A percentile compares a stretch with the other conserved stretches of the same genome.
Conservation (phyloP, 345 rosid genomes). For the Laguncularia racemosa region DNA sequence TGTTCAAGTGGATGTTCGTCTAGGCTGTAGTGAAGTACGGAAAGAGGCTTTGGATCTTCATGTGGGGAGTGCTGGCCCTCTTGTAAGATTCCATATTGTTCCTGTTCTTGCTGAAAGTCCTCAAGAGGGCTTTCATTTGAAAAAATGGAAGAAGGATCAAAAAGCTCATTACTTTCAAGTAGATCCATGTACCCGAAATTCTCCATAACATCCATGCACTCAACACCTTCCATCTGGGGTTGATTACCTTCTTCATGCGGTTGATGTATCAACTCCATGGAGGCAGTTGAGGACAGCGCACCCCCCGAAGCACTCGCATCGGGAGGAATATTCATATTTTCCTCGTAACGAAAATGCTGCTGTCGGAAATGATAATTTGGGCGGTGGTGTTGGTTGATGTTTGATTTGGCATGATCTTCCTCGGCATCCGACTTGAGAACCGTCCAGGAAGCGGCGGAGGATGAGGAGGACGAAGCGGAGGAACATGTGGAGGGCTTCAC, state of each 20-base stretch:
- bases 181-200: slow-evolving; percentile 80
- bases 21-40: not conserved
- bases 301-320: slow-evolving; percentile 19
- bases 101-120: too few species aligned
- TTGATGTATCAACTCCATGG: slow-evolving; percentile 49
- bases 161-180: slow-evolving; percentile 57
- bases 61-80: too few species aligned
- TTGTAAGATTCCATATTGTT: too few species aligned
- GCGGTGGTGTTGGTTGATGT: slow-evolving; percentile 6
- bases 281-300: slow-evolving; percentile 65
- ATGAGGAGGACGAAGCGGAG: slow-evolving; percentile 45
- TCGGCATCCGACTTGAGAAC: slow-evolving; percentile 56
- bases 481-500: slow-evolving; percentile 49
- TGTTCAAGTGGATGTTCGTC: slow-evolving; percentile 1
- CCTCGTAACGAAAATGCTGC: slow-evolving; percentile 5
- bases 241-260: slow-evolving; percentile 19
- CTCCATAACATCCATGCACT: slow-evolving; percentile 72
- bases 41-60: too few species aligned
- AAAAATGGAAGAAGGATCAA: slow-evolving; percentile 68
- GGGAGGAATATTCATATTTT: slow-evolving; percentile 3
- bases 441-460: slow-evolving; percentile 82
- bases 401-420: slow-evolving; percentile 25
- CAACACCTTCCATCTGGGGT: slow-evolving; percentile 12
- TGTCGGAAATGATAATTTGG: not conserved
- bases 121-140: slow-evolving; percentile 23